Conservation (phyloP, 352 stramenopile species). For the Plasmopara muralis region DNA sequence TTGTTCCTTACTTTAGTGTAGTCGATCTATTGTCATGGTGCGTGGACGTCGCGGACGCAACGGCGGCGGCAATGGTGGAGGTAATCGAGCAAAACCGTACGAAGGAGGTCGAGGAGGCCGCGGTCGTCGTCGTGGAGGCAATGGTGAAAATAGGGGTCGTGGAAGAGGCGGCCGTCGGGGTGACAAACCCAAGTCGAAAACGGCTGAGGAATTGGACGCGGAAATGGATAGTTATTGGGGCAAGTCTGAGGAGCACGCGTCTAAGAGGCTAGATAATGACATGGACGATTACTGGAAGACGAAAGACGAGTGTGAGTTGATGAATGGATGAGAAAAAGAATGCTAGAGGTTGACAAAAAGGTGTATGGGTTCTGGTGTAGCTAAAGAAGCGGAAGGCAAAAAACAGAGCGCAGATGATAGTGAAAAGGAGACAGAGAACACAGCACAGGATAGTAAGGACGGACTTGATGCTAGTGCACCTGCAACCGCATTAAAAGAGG, state of each 20-base stretch:
- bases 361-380: constrained; percentile 7
- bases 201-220: constrained; percentile 70
- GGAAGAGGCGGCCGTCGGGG: constrained; percentile 12
- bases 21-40: constrained; percentile 22
- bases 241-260: constrained; percentile 76
- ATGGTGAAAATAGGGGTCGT: constrained; percentile 19
- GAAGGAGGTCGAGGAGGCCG: constrained; percentile 29
- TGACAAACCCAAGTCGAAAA: constrained; percentile 65
- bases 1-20: constrained; percentile 6
- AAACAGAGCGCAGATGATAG: constrained; percentile 10
- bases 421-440: constrained; percentile 11
- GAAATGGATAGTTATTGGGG: constrained; percentile 87
- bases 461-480: constrained; percentile 17
- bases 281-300: constrained; percentile 88
- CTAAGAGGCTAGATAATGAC: constrained; percentile 78
- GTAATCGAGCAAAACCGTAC: constrained; percentile 38
- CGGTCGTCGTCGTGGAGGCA: constrained; percentile 20
- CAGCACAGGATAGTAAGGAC: constrained; percentile 20
- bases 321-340: not conserved
- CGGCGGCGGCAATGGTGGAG: constrained; percentile 4
- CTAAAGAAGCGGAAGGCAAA: constrained; percentile 16
- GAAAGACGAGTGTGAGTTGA: constrained; percentile 42
- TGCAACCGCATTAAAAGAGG: constrained; percentile 6
- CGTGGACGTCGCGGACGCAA: constrained; percentile 32
- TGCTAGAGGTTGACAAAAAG: not conserved